Percentiles rank a stretch among this genome's conserved stretches.
phyloP scores from a whole-genome alignment of 2,329 filamentous ascomycete species.

The Fusarium buharicum region DNA sequence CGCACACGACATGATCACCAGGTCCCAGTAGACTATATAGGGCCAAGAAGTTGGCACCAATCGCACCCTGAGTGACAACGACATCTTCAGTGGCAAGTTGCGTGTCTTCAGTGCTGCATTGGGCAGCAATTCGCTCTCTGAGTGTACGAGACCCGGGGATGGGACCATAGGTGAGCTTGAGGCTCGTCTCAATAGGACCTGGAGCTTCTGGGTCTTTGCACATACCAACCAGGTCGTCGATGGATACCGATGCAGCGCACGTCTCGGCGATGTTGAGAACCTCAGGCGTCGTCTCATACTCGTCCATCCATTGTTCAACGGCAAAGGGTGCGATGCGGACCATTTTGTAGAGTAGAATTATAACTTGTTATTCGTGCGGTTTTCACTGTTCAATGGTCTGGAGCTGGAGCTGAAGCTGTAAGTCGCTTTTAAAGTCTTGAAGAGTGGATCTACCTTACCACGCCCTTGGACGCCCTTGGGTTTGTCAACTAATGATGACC shows the following conservation, averaged over 20 bases:
- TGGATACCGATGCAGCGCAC: slow-evolving; percentile 78
- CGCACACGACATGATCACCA: slow-evolving; percentile 85
- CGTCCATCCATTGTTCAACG: slow-evolving; percentile 78
- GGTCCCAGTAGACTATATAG: slow-evolving; percentile 77
- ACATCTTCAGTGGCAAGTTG: slow-evolving; percentile 68
- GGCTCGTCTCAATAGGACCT: slow-evolving; percentile 59
- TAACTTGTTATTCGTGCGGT: neutral
- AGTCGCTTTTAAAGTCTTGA: slow-evolving; percentile 1
- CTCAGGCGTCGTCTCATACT: slow-evolving; percentile 65
- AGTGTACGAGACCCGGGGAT: slow-evolving; percentile 75
- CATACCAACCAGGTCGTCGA: slow-evolving; percentile 72
- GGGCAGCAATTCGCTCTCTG: slow-evolving; percentile 70
- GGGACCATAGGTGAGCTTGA: slow-evolving; percentile 75
- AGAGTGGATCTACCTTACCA: neutral
- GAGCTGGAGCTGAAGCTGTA: neutral
- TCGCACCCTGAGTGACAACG: slow-evolving; percentile 82
- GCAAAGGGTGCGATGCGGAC: slow-evolving; percentile 69
- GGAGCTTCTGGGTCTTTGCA: slow-evolving; percentile 62
- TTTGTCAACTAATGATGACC: neutral
- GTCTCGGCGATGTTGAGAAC: slow-evolving; percentile 81
- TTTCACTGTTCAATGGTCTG: neutral
- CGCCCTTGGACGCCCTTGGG: slow-evolving; percentile 6
- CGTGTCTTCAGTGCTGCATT: slow-evolving; percentile 69
- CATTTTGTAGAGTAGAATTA: slow-evolving; percentile 52
- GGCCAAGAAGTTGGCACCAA: slow-evolving; percentile 84